Evolutionary conservation across 345 rosid species (phyloP), one percentile per base, ranked within the genome.

Genomic region (Clarkia xantiana): DNA sequence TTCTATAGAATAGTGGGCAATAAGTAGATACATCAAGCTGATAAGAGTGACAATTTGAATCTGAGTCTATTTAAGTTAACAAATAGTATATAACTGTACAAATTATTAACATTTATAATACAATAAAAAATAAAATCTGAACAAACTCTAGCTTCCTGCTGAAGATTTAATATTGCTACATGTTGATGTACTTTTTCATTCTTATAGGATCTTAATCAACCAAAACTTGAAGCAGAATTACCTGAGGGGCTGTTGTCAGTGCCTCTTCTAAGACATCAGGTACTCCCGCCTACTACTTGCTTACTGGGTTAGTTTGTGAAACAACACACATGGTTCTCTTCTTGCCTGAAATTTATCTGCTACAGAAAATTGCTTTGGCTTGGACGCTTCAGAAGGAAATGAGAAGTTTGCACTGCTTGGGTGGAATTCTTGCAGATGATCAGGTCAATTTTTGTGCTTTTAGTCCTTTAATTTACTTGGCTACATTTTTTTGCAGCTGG

Each of bases 361-460:
- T 56, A 52, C 77, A 91, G 98, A 91, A 78, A 74, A 91, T 91
- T 76, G 98, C 98, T 57, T 67, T 91, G 80, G 75, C 85, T 18
- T 91, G 96, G 96, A 91, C 81, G 96, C 81, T 81, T 69, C 94
- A 80, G 57, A 90, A 78, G 69, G 95, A 90, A 77, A 81, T 76
- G 25, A 83, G 77, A 75, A 80, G 94, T 60, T 62, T 71, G 42
- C 82, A 75, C 53, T 91, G 94, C 57, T 62, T 75, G 62, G 98
- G 98, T 57, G 98, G 98, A 69, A 90, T 91, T 60, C 68, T 91
- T 71, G 98, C 98, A 51, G 98, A 91, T 76, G 98, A 91, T 65
- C 96, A 91, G 93, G 98, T 89, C 52, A 51, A 42, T 66, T 41
- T n/a, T 15, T 51, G 56, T 39, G 23, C 29, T 50, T 2, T 57